A percentile compares a stretch with the other conserved stretches of the same genome.
Conservation (phyloP, 495 filamentous ascomycete genomes). For the Talaromyces trachyspermus region DNA sequence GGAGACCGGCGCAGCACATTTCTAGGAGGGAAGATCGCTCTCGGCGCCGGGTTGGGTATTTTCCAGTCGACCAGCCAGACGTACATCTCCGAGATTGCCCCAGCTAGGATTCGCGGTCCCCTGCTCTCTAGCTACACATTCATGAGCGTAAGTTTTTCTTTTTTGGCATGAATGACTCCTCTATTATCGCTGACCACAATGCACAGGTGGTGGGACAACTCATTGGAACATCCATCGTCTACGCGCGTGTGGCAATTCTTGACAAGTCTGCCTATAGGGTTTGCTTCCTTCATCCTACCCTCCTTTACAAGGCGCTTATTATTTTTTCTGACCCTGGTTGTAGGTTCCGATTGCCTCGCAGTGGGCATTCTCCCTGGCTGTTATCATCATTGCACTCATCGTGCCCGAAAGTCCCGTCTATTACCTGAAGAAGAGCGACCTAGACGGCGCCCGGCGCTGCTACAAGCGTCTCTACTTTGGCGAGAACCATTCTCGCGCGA, state of each 20-base stretch:
- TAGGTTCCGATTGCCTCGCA: neutral
- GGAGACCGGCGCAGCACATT: conserved; percentile 9
- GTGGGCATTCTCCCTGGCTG: conserved; percentile 1
- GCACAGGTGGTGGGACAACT: conserved; percentile 1
- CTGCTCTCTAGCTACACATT: conserved; percentile 17
- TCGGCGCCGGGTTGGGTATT: conserved; percentile 15
- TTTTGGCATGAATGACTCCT: neutral
- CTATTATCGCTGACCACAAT: neutral
- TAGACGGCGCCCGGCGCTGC: neutral
- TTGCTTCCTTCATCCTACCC: neutral
- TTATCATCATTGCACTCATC: neutral
- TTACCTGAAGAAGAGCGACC: neutral
- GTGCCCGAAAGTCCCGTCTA: conserved; percentile 2
- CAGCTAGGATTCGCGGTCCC: conserved; percentile 16
- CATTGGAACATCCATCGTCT: conserved; percentile 1
- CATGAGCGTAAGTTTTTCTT: conserved; percentile 10
- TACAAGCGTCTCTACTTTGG: neutral
- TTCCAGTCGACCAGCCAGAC: conserved; percentile 18
- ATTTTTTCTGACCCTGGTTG: neutral
- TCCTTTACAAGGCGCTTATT: too few species aligned
- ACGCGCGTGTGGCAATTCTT: neutral
- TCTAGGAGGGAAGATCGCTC: conserved; percentile 21
- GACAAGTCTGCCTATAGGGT: neutral
- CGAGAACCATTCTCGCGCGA: conserved; percentile 1
- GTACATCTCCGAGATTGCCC: conserved; percentile 22